Base-by-base conservation (phyloP, 2,329 filamentous ascomycete species). In the Ilyonectria destructans region DNA sequence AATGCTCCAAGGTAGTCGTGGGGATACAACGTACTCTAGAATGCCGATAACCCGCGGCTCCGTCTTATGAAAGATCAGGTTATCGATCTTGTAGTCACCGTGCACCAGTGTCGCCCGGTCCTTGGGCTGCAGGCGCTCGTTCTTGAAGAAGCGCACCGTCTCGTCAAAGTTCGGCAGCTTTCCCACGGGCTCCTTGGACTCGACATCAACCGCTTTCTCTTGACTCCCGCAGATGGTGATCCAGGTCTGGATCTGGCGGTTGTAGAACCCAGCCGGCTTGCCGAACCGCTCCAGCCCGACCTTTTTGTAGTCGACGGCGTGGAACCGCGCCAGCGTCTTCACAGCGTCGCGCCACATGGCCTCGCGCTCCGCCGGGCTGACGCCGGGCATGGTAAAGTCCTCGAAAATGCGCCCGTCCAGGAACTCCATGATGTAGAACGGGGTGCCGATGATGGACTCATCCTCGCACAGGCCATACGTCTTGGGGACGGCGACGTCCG, bases 391-490 rank as follows among this genome's bases (percentile, higher is more conserved):
- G 35, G 91, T 85, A 49, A 95, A 92, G 81, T 98, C 94, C 77
- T 96, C 93, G 78, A 98, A 94, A 82, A 98, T 97, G 77, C 96
- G 91, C 21, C 96, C 96, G 78, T 97, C 93, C 69, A 98, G 87
- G 80, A 96, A 98, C 80, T 94, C 91, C 96, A 99, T 98, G 78
- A 98, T 91, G 84, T 99, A 98, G 82, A 98, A 99, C 6, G 95
- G 89, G 8, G 95, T 98, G 63, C 95, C 96, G 70, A 98, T 86
- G 43, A 98, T 86, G 65, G 82, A 83, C 46, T 86, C 84, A 82
- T 98, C 95, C 81, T 97, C 92, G 83, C 96, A 99, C 19, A 98
- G 88, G 77, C 91, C 92, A 80, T 94, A 92, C 12, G 94, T 90
- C 80, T 89, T 91, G 5, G 96, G 96, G 0, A 97, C 94, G 0